Percentiles rank a stretch among this genome's conserved stretches.
Conservation (phyloP, 2,329 filamentous ascomycete genomes). For the Claviceps sp. region DNA sequence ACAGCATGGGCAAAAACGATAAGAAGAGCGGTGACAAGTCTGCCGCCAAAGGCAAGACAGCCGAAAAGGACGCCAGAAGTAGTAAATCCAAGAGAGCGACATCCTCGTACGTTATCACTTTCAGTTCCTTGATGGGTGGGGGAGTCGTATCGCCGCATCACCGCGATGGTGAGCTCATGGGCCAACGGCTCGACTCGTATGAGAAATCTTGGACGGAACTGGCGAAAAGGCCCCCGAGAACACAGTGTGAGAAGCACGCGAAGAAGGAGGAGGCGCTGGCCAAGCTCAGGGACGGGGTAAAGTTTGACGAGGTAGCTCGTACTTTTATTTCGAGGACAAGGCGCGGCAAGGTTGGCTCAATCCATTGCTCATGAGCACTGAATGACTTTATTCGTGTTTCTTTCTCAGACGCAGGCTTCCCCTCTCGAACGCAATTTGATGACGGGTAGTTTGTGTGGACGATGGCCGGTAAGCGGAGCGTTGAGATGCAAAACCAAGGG, state of each 20-base stretch:
- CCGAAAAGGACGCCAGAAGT: conserved; percentile 20
- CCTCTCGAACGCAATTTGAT: background rate
- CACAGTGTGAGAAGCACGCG: conserved; percentile 57
- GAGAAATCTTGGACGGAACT: background rate
- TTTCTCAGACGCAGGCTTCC: background rate
- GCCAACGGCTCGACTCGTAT: no score
- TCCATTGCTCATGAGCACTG: background rate
- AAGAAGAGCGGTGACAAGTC: background rate
- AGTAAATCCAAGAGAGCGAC: conserved; percentile 42
- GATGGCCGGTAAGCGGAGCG: conserved; percentile 41
- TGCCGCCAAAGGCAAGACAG: conserved; percentile 6
- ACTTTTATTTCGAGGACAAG: conserved; percentile 63
- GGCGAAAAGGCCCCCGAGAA: background rate
- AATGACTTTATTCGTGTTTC: background rate
- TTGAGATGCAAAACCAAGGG: conserved; percentile 1
- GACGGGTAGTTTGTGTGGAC: background rate
- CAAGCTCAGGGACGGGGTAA: conserved; percentile 51
- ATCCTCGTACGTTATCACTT: conserved; percentile 38
- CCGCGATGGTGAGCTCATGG: background rate
- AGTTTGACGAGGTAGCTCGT: conserved; percentile 62
- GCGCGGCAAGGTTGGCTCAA: conserved; percentile 41
- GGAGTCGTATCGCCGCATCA: background rate
- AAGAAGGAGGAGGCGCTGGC: conserved; percentile 65
- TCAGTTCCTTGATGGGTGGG: background rate
- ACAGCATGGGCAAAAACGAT: background rate